Percentiles rank a stretch among this genome's conserved stretches.
These are phyloP conservation scores for Ceratocystis huliohia DNA, from an alignment of 2,329 filamentous ascomycete species.

Conservation along the genomic window DNA sequence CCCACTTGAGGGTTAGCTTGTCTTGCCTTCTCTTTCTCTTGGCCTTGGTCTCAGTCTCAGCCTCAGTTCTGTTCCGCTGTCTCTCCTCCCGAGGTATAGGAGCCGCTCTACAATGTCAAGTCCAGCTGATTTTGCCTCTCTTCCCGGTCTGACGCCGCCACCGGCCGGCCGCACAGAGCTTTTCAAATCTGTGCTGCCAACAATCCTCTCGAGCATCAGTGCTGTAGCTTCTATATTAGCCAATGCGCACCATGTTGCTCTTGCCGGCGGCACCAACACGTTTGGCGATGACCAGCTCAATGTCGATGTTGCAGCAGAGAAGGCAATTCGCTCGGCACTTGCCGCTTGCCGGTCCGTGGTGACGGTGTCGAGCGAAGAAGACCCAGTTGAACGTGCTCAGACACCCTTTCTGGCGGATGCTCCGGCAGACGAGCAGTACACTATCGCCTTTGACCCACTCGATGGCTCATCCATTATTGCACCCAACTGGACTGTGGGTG, in stretches of 20 bases:
- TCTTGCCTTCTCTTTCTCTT: not conserved
- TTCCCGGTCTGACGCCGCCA: conserved; percentile 24
- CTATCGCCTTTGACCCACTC: conserved; percentile 50
- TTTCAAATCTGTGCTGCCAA: conserved; percentile 36
- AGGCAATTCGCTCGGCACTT: conserved; percentile 35
- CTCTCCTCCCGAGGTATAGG: not conserved
- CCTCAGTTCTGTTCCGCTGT: not conserved
- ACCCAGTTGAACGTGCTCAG: conserved; percentile 38
- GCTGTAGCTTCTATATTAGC: conserved; percentile 35
- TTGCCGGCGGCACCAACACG: conserved; percentile 30
- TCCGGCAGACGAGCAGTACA: conserved; percentile 35
- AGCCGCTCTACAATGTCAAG: not conserved
- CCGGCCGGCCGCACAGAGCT: conserved; percentile 28
- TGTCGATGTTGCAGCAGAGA: conserved; percentile 42
- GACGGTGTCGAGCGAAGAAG: conserved; percentile 48
- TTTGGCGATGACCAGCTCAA: conserved; percentile 50
- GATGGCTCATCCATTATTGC: conserved; percentile 50
- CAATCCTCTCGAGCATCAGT: conserved; percentile 35
- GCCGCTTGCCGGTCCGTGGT: conserved; percentile 30
- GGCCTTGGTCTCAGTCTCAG: not conserved
- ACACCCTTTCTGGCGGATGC: not conserved
- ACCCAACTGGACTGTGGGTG: conserved; percentile 45
- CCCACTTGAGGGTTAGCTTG: not conserved
- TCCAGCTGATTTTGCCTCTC: conserved; percentile 13
- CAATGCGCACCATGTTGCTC: conserved; percentile 34